Evolutionary conservation across 1,284 basidiomycete species (phyloP).

Genomic region (Kwoniella shivajii): DNA sequence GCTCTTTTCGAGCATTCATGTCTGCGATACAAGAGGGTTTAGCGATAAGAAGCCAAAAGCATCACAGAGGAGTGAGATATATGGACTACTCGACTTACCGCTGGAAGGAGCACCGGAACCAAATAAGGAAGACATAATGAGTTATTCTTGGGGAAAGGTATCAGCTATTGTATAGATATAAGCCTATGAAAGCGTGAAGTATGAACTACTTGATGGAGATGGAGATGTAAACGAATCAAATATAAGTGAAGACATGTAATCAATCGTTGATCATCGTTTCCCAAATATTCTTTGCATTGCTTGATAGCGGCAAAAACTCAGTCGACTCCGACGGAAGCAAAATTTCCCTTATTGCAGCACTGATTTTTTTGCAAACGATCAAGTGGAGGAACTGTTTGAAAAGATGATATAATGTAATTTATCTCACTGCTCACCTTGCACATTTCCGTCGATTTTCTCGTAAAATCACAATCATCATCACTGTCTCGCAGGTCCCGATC

Average conservation of each 20-base stretch:
- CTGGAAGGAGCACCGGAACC: slow-evolving; percentile 17
- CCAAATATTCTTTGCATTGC: neutral
- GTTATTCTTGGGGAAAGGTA: neutral
- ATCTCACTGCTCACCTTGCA: neutral
- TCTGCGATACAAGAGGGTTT: slow-evolving; percentile 23
- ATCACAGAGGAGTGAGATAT: too few species aligned
- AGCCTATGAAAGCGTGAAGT: too few species aligned
- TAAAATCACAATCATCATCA: too few species aligned
- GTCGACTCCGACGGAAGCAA: slow-evolving; percentile 25
- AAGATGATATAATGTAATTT: too few species aligned
- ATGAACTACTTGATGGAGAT: neutral
- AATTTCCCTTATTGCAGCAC: too few species aligned
- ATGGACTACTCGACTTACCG: too few species aligned
- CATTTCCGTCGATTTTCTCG: too few species aligned
- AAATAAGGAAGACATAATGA: slow-evolving; percentile 28
- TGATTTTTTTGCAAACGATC: neutral
- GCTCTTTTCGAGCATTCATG: slow-evolving; percentile 51
- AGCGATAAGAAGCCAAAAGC: too few species aligned
- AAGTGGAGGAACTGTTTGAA: slow-evolving; percentile 11
- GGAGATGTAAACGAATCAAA: neutral
- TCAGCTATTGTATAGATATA: too few species aligned
- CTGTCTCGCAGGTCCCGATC: neutral
- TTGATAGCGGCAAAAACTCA: neutral
- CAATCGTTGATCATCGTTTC: too few species aligned
- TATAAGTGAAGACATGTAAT: slow-evolving; percentile 1